phyloP scores from a whole-genome alignment of 1,284 basidiomycete genomes.

The Trametes versicolor region DNA sequence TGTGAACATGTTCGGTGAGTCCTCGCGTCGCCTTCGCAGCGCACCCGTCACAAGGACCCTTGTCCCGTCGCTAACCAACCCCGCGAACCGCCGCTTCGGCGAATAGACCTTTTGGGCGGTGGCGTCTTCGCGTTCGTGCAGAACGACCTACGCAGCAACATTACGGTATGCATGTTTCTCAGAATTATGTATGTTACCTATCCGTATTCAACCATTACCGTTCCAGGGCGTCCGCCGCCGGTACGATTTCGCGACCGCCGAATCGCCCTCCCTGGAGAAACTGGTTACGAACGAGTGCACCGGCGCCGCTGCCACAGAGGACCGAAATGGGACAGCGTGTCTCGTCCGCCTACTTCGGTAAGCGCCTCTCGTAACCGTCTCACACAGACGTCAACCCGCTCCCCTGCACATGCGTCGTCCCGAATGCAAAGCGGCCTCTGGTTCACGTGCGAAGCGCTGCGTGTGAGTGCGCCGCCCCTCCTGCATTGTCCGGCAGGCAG shows the following conservation, averaged over 20 bases:
- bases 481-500: slow-evolving; percentile 18
- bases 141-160: slow-evolving; percentile 90
- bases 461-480: slow-evolving; percentile 42
- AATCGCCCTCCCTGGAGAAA: slow-evolving; percentile 80
- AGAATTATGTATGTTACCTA: slow-evolving; percentile 11
- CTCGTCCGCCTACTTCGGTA: slow-evolving; percentile 87
- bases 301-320: slow-evolving; percentile 49
- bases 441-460: slow-evolving; percentile 85
- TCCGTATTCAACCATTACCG: slow-evolving; percentile 24
- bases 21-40: slow-evolving; percentile 9
- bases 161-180: slow-evolving; percentile 62
- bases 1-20: slow-evolving; percentile 88
- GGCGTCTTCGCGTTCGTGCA: slow-evolving; percentile 92
- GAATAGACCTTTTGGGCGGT: slow-evolving; percentile 87
- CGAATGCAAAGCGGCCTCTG: slow-evolving; percentile 72
- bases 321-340: slow-evolving; percentile 62
- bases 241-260: slow-evolving; percentile 62
- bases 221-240: slow-evolving; percentile 83
- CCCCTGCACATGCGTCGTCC: slow-evolving; percentile 57
- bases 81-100: slow-evolving; percentile 10
- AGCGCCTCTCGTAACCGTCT: slow-evolving; percentile 44
- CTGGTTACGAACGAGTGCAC: slow-evolving; percentile 74
- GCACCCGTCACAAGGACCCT: slow-evolving; percentile 3
- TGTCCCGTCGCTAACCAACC: not conserved
- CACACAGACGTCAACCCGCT: slow-evolving; percentile 44